These are phyloP conservation scores for Pezicula neosporulosa DNA, from an alignment of 2,329 filamentous ascomycete genomes.

Conservation along the genomic window DNA sequence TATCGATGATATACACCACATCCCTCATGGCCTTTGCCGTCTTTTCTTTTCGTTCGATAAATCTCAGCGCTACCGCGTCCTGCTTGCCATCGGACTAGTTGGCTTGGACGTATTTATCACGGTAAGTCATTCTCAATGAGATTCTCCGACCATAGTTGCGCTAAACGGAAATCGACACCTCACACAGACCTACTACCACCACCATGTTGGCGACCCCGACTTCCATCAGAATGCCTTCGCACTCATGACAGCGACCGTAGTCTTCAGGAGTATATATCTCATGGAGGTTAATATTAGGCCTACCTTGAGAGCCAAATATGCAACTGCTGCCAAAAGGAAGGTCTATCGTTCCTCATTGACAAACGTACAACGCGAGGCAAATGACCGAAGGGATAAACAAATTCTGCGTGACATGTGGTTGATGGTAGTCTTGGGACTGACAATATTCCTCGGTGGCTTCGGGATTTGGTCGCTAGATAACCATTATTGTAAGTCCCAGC, in stretches of 20 bases:
- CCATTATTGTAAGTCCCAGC: slow-evolving; percentile 53
- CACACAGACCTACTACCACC: slow-evolving; percentile 60
- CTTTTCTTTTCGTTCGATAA: slow-evolving; percentile 60
- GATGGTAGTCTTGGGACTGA: slow-evolving; percentile 58
- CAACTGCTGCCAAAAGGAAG: slow-evolving; percentile 36
- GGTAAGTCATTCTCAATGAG: slow-evolving; percentile 5
- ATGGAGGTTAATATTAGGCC: slow-evolving; percentile 65
- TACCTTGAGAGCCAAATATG: slow-evolving; percentile 32
- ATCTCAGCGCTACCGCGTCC: slow-evolving; percentile 37
- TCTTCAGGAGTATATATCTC: slow-evolving; percentile 56
- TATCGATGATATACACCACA: slow-evolving; percentile 70
- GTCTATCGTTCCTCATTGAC: slow-evolving; percentile 29
- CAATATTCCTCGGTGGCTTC: slow-evolving; percentile 64
- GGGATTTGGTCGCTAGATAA: slow-evolving; percentile 67
- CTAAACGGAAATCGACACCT: too few species aligned
- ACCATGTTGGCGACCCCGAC: slow-evolving; percentile 67
- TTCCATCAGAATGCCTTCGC: slow-evolving; percentile 75
- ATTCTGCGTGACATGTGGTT: slow-evolving; percentile 66
- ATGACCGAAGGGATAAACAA: slow-evolving; percentile 51
- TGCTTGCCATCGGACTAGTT: slow-evolving; percentile 48
- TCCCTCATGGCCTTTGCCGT: slow-evolving; percentile 63
- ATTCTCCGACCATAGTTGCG: neutral
- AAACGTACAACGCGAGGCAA: slow-evolving; percentile 39
- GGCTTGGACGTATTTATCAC: slow-evolving; percentile 59
- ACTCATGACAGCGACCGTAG: slow-evolving; percentile 54